These are phyloP conservation scores for Termitomyces sp. DNA, from an alignment of 768 basidiomycete genomes.

Conservation along the genomic window DNA sequence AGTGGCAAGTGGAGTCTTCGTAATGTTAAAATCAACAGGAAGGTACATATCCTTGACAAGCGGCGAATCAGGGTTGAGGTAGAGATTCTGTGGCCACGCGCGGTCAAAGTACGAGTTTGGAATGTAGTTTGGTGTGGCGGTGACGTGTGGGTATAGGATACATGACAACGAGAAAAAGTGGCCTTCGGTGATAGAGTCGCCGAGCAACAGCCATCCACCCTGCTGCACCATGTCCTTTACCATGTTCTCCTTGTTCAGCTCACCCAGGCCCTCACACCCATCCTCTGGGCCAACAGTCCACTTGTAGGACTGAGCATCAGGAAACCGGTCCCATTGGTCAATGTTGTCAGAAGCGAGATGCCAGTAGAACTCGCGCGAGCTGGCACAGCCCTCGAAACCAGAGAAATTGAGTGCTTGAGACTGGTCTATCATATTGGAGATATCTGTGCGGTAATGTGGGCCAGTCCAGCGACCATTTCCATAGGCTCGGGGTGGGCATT, in stretches of 20 bases:
- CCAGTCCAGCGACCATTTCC: conserved; percentile 32
- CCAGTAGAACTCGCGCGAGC: conserved; percentile 57
- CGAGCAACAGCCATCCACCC: conserved; percentile 67
- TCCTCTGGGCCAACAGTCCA: conserved; percentile 42
- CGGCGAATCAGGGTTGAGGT: conserved; percentile 52
- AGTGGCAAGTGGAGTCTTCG: conserved; percentile 53
- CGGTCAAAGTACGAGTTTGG: conserved; percentile 51
- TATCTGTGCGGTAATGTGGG: conserved; percentile 24
- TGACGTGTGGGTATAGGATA: conserved; percentile 58
- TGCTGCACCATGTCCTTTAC: conserved; percentile 55
- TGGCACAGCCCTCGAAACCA: conserved; percentile 60
- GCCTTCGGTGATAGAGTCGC: conserved; percentile 67
- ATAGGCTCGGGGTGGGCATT: conserved; percentile 28
- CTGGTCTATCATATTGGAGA: conserved; percentile 26
- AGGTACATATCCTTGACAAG: conserved; percentile 29
- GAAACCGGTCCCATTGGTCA: conserved; percentile 47
- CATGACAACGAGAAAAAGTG: conserved; percentile 75
- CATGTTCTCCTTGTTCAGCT: conserved; percentile 35
- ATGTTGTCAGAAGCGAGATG: conserved; percentile 51
- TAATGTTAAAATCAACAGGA: conserved; percentile 49
- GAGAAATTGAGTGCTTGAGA: conserved; percentile 45
- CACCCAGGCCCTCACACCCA: conserved; percentile 33
- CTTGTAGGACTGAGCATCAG: conserved; percentile 41
- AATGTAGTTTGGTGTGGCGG: conserved; percentile 57
- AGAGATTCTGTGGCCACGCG: conserved; percentile 60